phyloP scores from a whole-genome alignment of 768 basidiomycete species.

The Leccinum boreale region DNA sequence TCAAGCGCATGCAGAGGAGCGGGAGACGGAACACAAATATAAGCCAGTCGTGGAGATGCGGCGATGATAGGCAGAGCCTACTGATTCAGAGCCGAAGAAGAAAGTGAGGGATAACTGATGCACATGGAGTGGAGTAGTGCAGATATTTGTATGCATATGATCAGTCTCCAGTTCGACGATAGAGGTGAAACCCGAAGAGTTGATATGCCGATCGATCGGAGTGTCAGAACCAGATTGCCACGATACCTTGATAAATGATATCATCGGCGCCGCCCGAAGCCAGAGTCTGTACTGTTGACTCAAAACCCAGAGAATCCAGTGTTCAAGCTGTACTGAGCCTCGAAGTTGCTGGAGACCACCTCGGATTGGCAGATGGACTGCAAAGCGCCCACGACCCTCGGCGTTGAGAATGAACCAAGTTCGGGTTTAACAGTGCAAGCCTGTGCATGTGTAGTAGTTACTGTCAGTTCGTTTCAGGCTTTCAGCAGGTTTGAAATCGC shows the following conservation, averaged over 20 bases:
- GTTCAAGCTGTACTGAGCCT: background rate
- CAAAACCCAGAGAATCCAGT: background rate
- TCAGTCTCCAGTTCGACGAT: background rate
- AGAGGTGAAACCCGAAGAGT: background rate
- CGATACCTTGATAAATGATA: background rate
- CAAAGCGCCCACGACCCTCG: background rate
- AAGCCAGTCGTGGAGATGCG: background rate
- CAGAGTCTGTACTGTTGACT: background rate
- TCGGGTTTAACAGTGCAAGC: background rate
- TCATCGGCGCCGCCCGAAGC: background rate
- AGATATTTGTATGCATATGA: background rate
- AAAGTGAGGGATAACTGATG: background rate
- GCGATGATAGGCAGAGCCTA: background rate
- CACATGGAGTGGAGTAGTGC: background rate
- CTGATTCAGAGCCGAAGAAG: background rate
- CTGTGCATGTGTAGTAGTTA: background rate
- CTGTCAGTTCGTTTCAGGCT: background rate
- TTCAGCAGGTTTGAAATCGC: background rate
- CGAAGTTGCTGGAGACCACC: background rate
- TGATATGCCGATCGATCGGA: background rate
- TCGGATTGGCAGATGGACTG: background rate
- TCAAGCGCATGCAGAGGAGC: slow-evolving; percentile 13
- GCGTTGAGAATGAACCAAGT: background rate
- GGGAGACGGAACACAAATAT: background rate
- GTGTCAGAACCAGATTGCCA: background rate